These are phyloP conservation scores for Candida sphagnicola DNA, from an alignment of 805 yeast species.

Conservation along the genomic window DNA sequence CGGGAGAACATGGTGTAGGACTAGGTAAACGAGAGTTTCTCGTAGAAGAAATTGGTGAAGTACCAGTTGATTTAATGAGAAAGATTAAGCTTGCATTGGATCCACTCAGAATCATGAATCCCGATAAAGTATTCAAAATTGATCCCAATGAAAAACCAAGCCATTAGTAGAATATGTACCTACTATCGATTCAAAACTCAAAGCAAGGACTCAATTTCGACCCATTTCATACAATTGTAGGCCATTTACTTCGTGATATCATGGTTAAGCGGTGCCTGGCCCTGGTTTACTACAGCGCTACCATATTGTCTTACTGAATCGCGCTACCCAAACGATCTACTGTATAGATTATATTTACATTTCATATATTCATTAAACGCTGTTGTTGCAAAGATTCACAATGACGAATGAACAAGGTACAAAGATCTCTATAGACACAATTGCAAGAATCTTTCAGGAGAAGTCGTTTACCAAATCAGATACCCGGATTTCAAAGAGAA, in stretches of 20 bases:
- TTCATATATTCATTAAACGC: no score
- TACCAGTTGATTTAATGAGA: conserved; percentile 68
- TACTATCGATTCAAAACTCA: no score
- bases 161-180: no score
- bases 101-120: conserved; percentile 66
- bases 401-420: neutral
- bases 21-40: conserved; percentile 65
- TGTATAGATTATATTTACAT: no score
- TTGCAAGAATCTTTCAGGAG: conserved; percentile 51
- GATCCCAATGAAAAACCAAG: conserved; percentile 58
- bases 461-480: conserved; percentile 43
- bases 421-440: conserved; percentile 21
- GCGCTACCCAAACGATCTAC: no score
- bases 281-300: no score
- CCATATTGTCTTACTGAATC: no score
- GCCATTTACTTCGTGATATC: no score
- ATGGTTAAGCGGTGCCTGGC: no score
- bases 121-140: conserved; percentile 71
- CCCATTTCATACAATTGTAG: no score
- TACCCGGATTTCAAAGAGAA: conserved; percentile 45
- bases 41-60: conserved; percentile 59
- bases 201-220: no score
- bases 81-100: conserved; percentile 65
- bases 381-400: no score
- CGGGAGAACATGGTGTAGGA: conserved; percentile 86